Evolutionary conservation across 805 yeast species (phyloP), one percentile per base, ranked within the genome.

Genomic region (Kazachstania kunashirensis): DNA sequence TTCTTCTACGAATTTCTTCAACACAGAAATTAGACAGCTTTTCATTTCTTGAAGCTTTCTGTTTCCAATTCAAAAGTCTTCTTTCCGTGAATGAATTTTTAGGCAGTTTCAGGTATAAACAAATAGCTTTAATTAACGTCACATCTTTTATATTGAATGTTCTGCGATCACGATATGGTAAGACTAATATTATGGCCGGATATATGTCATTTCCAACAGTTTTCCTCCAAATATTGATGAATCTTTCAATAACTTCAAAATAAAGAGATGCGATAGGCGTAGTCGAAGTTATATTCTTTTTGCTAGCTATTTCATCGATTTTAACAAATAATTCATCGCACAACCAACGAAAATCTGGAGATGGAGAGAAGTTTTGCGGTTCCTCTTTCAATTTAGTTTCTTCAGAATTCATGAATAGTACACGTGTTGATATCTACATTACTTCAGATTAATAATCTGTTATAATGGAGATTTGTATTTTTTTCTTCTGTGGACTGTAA

Each of bases 151-250:
- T 63, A 43, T 73, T 68, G 53, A 77, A 84, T 29, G 68, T 57
- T 29, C 86, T 61, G 18, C 68, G 61, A 46, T 84, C 94, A 35
- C 74, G 65, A 36, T 75, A 69, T 0, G 94, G 85, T 19, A 80
- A 55, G 2, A 71, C 62, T 33, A 86, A 62, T 23, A 76, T 61
- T 12, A 82, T 64, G 1, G 79, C 79, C 0, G 89, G 88, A 46
- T 69, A 77, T 3, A 86, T 67, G 53, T 86, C 70, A 13, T 66
- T 56, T 0, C 85, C 85, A 0, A 78, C 77, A 2, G 65, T 57
- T 12, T 45, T 47, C 25, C 76, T 56, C 80, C 82, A 79, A 26
- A 63, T 52, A 4, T 52, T 50, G 21, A 76, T 59, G 48, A 75
- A 79, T 13, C 47, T 43, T 0, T 48, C 39, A 3, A 73, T 55